Evolutionary conservation across 2,329 filamentous ascomycete genomes (phyloP).

Genomic region (Diaporthe vaccinii): DNA sequence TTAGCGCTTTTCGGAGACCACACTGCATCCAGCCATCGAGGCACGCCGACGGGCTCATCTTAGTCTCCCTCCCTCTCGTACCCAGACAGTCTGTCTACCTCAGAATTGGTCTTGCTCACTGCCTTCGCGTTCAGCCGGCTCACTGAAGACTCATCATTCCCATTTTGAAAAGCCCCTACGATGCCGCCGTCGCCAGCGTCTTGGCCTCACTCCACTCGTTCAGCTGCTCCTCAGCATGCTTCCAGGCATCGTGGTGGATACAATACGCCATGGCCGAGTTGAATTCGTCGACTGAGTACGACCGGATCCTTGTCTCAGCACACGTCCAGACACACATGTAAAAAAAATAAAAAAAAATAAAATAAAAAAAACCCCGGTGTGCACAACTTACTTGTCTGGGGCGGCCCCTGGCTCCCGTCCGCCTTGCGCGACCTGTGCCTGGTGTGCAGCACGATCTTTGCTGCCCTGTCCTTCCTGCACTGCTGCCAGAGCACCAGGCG

Average conservation of each 20-base stretch:
- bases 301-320: not conserved
- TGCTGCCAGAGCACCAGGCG: slow-evolving; percentile 38
- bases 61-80: not conserved
- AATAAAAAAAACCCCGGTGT: too few relatives aligned
- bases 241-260: slow-evolving; percentile 36
- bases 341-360: too few relatives aligned
- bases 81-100: not conserved
- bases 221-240: slow-evolving; percentile 33
- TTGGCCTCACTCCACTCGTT: slow-evolving; percentile 12
- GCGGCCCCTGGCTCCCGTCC: slow-evolving; percentile 19
- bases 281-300: slow-evolving; percentile 20
- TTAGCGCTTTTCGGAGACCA: not conserved
- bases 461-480: slow-evolving; percentile 28
- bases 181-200: not conserved
- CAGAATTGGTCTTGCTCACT: not conserved
- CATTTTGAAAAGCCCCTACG: not conserved
- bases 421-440: slow-evolving; percentile 18
- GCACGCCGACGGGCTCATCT: too few relatives aligned
- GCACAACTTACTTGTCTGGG: slow-evolving; percentile 29
- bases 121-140: not conserved
- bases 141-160: too few relatives aligned
- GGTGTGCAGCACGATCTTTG: slow-evolving; percentile 21
- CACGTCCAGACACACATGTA: not conserved
- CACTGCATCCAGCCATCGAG: too few relatives aligned
- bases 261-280: slow-evolving; percentile 29